Evolutionary conservation across 2,329 filamentous ascomycete genomes (phyloP).

Genomic region (Fusarium hostae): DNA sequence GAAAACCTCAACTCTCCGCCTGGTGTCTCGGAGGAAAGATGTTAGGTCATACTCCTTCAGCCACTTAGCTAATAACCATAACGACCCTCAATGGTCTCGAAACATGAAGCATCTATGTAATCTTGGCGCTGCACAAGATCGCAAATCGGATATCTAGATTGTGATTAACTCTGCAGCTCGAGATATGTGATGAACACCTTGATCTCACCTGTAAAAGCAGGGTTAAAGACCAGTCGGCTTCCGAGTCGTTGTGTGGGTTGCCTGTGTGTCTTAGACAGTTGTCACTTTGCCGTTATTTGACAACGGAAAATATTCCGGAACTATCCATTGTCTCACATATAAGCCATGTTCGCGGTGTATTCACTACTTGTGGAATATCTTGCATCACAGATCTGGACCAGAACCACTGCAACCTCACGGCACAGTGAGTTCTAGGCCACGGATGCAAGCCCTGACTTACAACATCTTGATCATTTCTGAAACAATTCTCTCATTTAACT

Average conservation of each 20-base stretch:
- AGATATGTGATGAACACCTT: not conserved
- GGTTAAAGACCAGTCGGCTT: not conserved
- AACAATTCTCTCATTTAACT: not conserved
- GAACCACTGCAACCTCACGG: not conserved
- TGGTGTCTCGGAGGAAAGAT: not conserved
- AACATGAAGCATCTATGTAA: not conserved
- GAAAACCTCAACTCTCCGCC: not conserved
- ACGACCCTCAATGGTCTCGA: not conserved
- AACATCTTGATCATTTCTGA: not conserved
- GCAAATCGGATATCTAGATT: not conserved
- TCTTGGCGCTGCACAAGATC: conserved; percentile 1
- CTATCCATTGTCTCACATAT: not conserved
- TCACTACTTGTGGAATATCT: not conserved
- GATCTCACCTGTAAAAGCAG: not conserved
- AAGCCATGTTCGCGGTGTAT: not conserved
- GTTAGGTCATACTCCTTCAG: not conserved
- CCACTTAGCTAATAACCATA: not conserved
- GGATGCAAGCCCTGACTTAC: not conserved
- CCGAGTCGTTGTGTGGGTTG: not conserved
- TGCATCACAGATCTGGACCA: not conserved
- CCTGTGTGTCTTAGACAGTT: not conserved
- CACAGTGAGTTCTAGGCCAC: not conserved
- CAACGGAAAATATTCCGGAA: not conserved
- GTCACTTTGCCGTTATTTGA: not conserved
- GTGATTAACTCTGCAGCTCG: not conserved